Conservation (phyloP, 225 moss, liverwort and hornwort species). For the Asterella californica region DNA sequence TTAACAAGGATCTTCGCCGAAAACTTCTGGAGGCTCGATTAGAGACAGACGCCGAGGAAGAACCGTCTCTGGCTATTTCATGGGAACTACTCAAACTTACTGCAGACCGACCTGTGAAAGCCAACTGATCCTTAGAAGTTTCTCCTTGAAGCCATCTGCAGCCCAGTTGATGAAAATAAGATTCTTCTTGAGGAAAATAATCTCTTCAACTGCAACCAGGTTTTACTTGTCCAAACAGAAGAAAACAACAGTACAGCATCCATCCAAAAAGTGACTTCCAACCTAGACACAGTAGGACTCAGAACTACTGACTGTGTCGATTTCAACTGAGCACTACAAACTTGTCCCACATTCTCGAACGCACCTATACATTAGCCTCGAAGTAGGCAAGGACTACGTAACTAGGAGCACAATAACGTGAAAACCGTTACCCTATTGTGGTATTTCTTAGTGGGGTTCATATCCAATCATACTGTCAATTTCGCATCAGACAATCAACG, state of each 20-base stretch:
- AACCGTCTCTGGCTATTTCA: not conserved
- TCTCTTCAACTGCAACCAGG: not conserved
- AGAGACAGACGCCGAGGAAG: not conserved
- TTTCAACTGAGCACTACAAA: not conserved
- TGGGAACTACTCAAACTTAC: constrained; percentile 19
- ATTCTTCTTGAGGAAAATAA: not conserved
- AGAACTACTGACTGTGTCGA: not conserved
- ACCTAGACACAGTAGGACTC: not conserved
- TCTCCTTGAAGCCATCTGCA: constrained; percentile 82
- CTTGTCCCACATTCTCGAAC: not conserved
- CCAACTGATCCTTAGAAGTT: constrained; percentile 28
- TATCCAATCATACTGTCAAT: not conserved
- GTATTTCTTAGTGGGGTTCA: not conserved
- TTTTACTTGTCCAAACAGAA: not conserved
- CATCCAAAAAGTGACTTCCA: not conserved
- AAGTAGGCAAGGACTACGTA: not conserved
- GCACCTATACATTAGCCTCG: no score
- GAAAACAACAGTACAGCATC: not conserved
- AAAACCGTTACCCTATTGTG: not conserved
- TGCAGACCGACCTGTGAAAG: constrained; percentile 19
- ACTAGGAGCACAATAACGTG: not conserved
- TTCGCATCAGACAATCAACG: not conserved
- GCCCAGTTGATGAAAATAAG: not conserved
- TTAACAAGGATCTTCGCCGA: constrained; percentile 26
- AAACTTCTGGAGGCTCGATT: constrained; percentile 12